phyloP scores from a whole-genome alignment of 2,329 filamentous ascomycete species.

The Epichloe sylvatica region DNA sequence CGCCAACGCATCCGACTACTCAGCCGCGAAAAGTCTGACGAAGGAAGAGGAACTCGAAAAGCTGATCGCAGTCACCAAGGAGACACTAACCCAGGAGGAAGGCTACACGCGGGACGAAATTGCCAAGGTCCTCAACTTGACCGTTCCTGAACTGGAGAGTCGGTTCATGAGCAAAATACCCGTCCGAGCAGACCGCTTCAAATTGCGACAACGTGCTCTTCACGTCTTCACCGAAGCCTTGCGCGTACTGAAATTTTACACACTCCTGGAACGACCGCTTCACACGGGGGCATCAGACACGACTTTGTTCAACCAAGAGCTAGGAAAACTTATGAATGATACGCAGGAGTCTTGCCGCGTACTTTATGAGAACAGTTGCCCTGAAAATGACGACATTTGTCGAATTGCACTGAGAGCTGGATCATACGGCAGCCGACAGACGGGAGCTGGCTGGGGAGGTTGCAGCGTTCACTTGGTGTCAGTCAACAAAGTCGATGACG shows the following conservation, averaged over 20 bases:
- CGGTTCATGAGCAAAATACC: constrained; percentile 80
- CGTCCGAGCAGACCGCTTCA: constrained; percentile 75
- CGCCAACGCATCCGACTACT: constrained; percentile 23
- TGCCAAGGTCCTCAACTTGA: constrained; percentile 53
- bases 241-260: constrained; percentile 72
- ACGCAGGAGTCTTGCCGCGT: constrained; percentile 81
- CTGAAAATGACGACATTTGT: constrained; percentile 85
- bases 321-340: constrained; percentile 76
- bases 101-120: constrained; percentile 86
- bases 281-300: constrained; percentile 35
- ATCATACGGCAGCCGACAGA: constrained; percentile 71
- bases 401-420: constrained; percentile 63
- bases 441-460: constrained; percentile 92
- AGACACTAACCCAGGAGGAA: constrained; percentile 60
- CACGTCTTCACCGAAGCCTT: constrained; percentile 87
- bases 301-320: constrained; percentile 45
- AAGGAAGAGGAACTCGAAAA: constrained; percentile 56
- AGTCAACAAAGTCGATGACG: constrained; percentile 61
- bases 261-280: constrained; percentile 48
- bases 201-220: constrained; percentile 70
- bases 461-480: constrained; percentile 91
- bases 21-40: constrained; percentile 28
- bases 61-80: constrained; percentile 54
- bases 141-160: constrained; percentile 56
- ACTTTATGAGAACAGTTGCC: constrained; percentile 80